Evolutionary conservation across 179 eudicot genomes (phyloP).

Genomic region (Patellifolia procumbens): DNA sequence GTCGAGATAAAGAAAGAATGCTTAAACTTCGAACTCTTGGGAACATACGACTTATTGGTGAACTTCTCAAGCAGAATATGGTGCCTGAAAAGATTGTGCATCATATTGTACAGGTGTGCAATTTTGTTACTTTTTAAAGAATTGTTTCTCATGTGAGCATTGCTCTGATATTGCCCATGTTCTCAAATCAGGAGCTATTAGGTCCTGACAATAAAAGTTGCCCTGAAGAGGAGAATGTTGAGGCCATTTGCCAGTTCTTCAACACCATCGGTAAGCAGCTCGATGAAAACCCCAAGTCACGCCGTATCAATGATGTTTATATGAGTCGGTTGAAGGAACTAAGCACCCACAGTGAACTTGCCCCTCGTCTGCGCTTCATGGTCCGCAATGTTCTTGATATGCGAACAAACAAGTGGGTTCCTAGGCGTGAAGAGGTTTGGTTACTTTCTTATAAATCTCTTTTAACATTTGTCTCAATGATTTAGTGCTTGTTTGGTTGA

Average conservation of each 20-base stretch:
- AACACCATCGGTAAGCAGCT: slow-evolving; percentile 98
- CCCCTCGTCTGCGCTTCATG: slow-evolving; percentile 86
- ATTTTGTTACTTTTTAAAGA: not conserved
- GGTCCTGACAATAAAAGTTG: slow-evolving; percentile 71
- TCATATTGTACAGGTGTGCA: slow-evolving; percentile 84
- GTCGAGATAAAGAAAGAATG: slow-evolving; percentile 87
- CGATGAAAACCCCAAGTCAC: slow-evolving; percentile 74
- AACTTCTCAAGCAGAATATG: slow-evolving; percentile 98
- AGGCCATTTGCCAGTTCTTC: slow-evolving; percentile 93
- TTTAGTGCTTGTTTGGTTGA: too few relatives aligned
- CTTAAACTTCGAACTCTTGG: slow-evolving; percentile 95
- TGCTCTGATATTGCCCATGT: not conserved
- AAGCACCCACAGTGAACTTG: slow-evolving; percentile 65
- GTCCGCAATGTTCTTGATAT: slow-evolving; percentile 78
- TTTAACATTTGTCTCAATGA: not conserved
- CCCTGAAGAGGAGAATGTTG: slow-evolving; percentile 94
- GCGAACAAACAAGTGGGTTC: slow-evolving; percentile 84
- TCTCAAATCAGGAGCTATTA: slow-evolving; percentile 65
- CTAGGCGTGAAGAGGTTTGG: slow-evolving; percentile 91
- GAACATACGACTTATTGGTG: slow-evolving; percentile 96
- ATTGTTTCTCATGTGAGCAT: not conserved
- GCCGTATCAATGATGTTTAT: slow-evolving; percentile 70
- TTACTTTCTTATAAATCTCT: slow-evolving; percentile 1
- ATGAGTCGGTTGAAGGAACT: slow-evolving; percentile 75
- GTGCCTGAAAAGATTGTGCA: slow-evolving; percentile 95